phyloP scores from a whole-genome alignment of 1,284 basidiomycete species.

The Malassezia vespertilionis region DNA sequence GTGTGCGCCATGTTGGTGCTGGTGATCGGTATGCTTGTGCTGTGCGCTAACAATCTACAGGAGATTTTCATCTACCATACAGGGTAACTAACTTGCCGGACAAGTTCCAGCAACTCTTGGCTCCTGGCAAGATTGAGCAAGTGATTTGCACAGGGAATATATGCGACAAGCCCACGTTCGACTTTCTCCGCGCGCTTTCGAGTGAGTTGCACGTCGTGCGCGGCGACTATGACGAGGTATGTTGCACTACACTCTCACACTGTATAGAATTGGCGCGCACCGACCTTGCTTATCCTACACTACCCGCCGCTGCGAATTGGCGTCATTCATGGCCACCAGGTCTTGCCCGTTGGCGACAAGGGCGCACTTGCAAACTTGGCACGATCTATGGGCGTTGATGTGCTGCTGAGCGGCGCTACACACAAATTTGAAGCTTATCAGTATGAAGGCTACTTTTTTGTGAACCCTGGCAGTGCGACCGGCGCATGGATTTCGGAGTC shows the following conservation, averaged over 20 bases:
- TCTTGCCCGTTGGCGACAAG: constrained; percentile 78
- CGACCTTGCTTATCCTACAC: constrained; percentile 67
- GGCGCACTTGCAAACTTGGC: constrained; percentile 78
- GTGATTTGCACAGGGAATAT: constrained; percentile 96
- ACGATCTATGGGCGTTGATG: constrained; percentile 87
- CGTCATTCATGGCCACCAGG: constrained; percentile 86
- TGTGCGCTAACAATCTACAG: constrained; percentile 1
- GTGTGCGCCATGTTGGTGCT: constrained; percentile 31
- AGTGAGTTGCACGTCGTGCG: constrained; percentile 82
- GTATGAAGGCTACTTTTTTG: constrained; percentile 79
- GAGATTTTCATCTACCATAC: constrained; percentile 41
- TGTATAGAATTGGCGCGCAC: constrained; percentile 58
- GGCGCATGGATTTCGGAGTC: constrained; percentile 62
- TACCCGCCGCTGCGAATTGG: constrained; percentile 86
- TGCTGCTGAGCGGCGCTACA: constrained; percentile 83
- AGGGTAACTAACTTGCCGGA: constrained; percentile 71
- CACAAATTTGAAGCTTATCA: constrained; percentile 94
- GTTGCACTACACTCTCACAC: constrained; percentile 48
- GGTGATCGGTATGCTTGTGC: constrained; percentile 25
- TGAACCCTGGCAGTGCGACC: constrained; percentile 89
- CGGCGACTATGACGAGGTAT: constrained; percentile 90
- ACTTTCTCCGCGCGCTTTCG: constrained; percentile 93
- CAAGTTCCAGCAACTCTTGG: constrained; percentile 94
- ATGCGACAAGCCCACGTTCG: constrained; percentile 91
- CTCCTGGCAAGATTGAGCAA: constrained; percentile 91